Evolutionary conservation across 805 yeast species (phyloP).

Genomic region (Komagataella mondaviorum): DNA sequence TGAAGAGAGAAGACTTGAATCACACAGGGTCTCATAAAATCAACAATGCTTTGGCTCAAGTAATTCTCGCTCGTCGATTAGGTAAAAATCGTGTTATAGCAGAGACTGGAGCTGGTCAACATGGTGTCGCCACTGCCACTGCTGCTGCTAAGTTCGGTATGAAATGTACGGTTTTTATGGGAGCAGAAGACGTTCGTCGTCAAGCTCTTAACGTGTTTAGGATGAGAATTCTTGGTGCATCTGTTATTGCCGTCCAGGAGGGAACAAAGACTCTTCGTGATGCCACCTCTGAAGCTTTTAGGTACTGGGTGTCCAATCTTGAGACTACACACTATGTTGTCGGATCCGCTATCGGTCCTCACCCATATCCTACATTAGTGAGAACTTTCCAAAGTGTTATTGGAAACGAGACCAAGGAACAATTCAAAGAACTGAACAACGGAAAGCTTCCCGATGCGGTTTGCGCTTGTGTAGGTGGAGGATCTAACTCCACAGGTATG

Average conservation of each 20-base stretch:
- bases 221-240: conserved; percentile 93
- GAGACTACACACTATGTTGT: conserved; percentile 86
- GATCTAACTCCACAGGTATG: conserved; percentile 93
- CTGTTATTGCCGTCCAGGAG: conserved; percentile 82
- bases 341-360: conserved; percentile 98
- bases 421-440: conserved; percentile 63
- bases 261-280: conserved; percentile 96
- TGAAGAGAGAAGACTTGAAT: conserved; percentile 91
- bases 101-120: conserved; percentile 91
- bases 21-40: conserved; percentile 86
- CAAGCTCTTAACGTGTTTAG: conserved; percentile 97
- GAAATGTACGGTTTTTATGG: conserved; percentile 93
- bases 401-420: conserved; percentile 89
- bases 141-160: conserved; percentile 90
- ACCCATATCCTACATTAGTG: conserved; percentile 96
- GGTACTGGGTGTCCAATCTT: conserved; percentile 87
- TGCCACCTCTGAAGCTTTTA: conserved; percentile 94
- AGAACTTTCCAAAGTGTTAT: conserved; percentile 97
- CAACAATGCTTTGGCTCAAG: conserved; percentile 76
- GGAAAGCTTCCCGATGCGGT: conserved; percentile 86
- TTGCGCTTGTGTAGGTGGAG: conserved; percentile 99
- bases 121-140: conserved; percentile 88
- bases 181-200: conserved; percentile 97
- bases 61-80: conserved; percentile 62
- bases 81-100: conserved; percentile 73